Evolutionary conservation across 228 moss, liverwort and hornwort genomes (phyloP).

Genomic region (Sphagnum fallax): DNA sequence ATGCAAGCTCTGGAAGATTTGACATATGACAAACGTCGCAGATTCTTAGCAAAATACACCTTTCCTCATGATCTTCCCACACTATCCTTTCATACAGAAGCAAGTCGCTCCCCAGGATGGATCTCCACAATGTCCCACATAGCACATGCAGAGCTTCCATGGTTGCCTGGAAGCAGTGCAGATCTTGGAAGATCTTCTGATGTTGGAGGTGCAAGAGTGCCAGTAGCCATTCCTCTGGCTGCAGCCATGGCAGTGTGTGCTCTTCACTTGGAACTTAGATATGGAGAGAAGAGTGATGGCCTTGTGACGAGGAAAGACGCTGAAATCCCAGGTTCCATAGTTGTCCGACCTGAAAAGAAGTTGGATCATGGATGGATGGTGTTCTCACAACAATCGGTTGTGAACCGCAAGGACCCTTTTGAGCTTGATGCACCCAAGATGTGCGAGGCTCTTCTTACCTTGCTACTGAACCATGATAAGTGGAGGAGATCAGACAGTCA

Average conservation of each 20-base stretch:
- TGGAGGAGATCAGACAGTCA: conserved; percentile 12
- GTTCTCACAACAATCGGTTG: conserved; percentile 27
- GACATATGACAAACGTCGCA: conserved; percentile 76
- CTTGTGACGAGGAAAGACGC: conserved; percentile 90
- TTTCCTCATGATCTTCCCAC: conserved; percentile 69
- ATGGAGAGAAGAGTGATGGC: conserved; percentile 93
- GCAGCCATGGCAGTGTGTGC: conserved; percentile 96
- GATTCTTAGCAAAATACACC: conserved; percentile 60
- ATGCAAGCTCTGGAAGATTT: conserved; percentile 91
- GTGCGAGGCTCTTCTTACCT: conserved; percentile 89
- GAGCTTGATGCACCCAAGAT: conserved; percentile 86
- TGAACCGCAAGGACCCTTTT: conserved; percentile 63
- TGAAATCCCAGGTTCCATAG: conserved; percentile 87
- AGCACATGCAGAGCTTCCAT: conserved; percentile 95
- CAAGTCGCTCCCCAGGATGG: conserved; percentile 71
- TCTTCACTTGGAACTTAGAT: conserved; percentile 78
- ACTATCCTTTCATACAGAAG: conserved; percentile 90
- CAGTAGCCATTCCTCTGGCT: conserved; percentile 74
- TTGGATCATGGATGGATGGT: conserved; percentile 99
- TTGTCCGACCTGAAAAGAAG: conserved; percentile 82
- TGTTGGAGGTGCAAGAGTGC: conserved; percentile 45
- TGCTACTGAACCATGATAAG: conserved; percentile 54
- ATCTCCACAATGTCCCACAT: conserved; percentile 89
- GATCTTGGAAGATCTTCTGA: conserved; percentile 20
- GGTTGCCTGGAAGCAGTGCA: conserved; percentile 54